Conservation (phyloP, 495 filamentous ascomycete species). For the Hypoxylon crocopeplum region DNA sequence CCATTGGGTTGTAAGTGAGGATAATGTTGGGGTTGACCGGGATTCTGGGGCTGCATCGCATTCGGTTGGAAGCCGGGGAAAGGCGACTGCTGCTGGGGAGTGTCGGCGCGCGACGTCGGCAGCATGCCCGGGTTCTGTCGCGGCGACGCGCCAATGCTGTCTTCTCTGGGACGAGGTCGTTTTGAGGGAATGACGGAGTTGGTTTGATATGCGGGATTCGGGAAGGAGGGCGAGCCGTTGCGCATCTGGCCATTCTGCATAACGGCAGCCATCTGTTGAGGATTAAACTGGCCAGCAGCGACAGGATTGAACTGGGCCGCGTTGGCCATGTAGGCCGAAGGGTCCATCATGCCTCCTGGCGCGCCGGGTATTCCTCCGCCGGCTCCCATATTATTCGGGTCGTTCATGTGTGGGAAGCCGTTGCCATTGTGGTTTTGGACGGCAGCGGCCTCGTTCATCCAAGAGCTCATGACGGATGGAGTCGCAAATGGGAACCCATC, state of each 20-base stretch:
- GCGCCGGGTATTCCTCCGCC: slow-evolving; percentile 35
- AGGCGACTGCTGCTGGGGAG: slow-evolving; percentile 79
- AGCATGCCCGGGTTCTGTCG: slow-evolving; percentile 75
- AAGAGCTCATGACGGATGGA: slow-evolving; percentile 74
- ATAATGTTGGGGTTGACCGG: slow-evolving; percentile 69
- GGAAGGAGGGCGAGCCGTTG: slow-evolving; percentile 79
- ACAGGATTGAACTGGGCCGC: slow-evolving; percentile 59
- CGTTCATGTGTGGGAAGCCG: slow-evolving; percentile 70
- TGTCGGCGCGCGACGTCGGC: slow-evolving; percentile 87
- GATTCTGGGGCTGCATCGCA: slow-evolving; percentile 64
- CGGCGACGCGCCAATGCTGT: slow-evolving; percentile 83
- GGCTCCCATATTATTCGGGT: slow-evolving; percentile 56
- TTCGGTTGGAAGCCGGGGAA: slow-evolving; percentile 66
- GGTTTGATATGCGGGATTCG: slow-evolving; percentile 73
- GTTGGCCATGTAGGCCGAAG: slow-evolving; percentile 60
- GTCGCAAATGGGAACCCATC: slow-evolving; percentile 52
- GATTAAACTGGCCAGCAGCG: slow-evolving; percentile 53
- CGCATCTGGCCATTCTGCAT: slow-evolving; percentile 86
- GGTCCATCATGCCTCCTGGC: slow-evolving; percentile 58
- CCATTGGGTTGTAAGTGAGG: slow-evolving; percentile 84
- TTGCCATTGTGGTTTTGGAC: slow-evolving; percentile 79
- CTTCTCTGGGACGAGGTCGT: slow-evolving; percentile 79
- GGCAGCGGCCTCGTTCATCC: slow-evolving; percentile 79
- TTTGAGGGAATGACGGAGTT: slow-evolving; percentile 89
- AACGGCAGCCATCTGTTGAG: slow-evolving; percentile 69